These are phyloP conservation scores for Lobosporangium transversale DNA, from an alignment of 192 early-diverging fungal genomes.

Conservation along the genomic window DNA sequence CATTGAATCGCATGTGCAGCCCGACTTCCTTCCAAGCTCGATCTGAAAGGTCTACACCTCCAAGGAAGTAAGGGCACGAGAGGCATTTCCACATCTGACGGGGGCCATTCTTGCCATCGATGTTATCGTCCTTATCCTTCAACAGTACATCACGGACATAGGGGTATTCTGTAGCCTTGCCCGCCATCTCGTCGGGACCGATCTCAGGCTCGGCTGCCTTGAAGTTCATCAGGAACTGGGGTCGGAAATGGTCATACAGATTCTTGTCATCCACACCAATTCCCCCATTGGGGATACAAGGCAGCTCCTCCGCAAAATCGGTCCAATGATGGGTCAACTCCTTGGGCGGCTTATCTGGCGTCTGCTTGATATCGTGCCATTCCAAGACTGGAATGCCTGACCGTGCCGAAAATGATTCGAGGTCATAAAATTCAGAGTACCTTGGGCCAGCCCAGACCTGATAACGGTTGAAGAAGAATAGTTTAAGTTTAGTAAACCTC, in stretches of 20 bases:
- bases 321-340: constrained; percentile 17
- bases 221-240: constrained; percentile 46
- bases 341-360: constrained; percentile 15
- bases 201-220: constrained; percentile 2
- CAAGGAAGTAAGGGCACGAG: constrained; percentile 40
- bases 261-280: constrained; percentile 38
- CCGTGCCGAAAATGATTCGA: constrained; percentile 16
- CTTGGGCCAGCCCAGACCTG: constrained; percentile 31
- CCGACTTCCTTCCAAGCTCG: constrained; percentile 40
- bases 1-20: constrained; percentile 26
- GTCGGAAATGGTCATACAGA: constrained; percentile 45
- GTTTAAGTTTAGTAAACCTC: no score
- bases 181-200: constrained; percentile 3
- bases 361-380: constrained; percentile 52
- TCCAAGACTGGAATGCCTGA: constrained; percentile 35
- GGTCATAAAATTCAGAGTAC: constrained; percentile 49
- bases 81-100: constrained; percentile 46
- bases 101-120: neutral
- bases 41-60: neutral
- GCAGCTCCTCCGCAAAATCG: constrained; percentile 28
- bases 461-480: neutral
- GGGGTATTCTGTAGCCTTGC: constrained; percentile 10
- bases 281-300: constrained; percentile 35
- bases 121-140: constrained; percentile 14
- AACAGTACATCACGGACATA: constrained; percentile 33